Conservation (phyloP, 805 yeast species). For the Blastobotrys americana region DNA sequence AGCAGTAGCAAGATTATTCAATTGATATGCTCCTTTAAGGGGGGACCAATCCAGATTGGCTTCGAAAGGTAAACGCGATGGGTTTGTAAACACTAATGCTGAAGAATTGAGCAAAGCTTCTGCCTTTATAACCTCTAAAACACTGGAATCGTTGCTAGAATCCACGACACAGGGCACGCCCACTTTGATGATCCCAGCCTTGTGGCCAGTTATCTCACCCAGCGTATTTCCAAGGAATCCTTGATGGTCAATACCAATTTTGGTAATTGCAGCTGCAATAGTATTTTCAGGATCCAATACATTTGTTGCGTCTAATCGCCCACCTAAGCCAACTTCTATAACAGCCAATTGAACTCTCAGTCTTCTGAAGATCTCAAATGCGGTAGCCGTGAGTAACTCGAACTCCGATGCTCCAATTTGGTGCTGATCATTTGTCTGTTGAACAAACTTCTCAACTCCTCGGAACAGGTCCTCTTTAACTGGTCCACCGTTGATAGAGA, state of each 20-base stretch:
- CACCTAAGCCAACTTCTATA: constrained; percentile 94
- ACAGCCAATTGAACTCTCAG: constrained; percentile 64
- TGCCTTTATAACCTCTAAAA: constrained; percentile 44
- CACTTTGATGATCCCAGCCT: constrained; percentile 76
- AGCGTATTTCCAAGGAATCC: constrained; percentile 62
- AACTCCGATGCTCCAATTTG: constrained; percentile 74
- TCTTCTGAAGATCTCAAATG: constrained; percentile 63
- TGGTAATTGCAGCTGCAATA: constrained; percentile 66
- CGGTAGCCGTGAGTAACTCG: constrained; percentile 78
- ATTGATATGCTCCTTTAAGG: constrained; percentile 66
- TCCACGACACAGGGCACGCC: constrained; percentile 64
- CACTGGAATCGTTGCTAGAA: constrained; percentile 51
- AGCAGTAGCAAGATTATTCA: constrained; percentile 62
- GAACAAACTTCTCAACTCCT: constrained; percentile 38
- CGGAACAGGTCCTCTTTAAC: constrained; percentile 43
- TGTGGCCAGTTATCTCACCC: constrained; percentile 60
- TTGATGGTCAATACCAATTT: constrained; percentile 84
- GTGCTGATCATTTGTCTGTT: constrained; percentile 33
- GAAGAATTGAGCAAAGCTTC: constrained; percentile 1
- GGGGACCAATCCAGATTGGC: constrained; percentile 37
- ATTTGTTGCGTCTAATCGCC: constrained; percentile 83
- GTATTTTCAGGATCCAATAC: constrained; percentile 41
- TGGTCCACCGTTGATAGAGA: constrained; percentile 55
- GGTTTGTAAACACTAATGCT: constrained; percentile 2
- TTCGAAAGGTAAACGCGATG: constrained; percentile 5